Percentiles rank a stretch among this genome's conserved stretches.
phyloP scores from a whole-genome alignment of 441 rosid species.

The Brassica balearica region DNA sequence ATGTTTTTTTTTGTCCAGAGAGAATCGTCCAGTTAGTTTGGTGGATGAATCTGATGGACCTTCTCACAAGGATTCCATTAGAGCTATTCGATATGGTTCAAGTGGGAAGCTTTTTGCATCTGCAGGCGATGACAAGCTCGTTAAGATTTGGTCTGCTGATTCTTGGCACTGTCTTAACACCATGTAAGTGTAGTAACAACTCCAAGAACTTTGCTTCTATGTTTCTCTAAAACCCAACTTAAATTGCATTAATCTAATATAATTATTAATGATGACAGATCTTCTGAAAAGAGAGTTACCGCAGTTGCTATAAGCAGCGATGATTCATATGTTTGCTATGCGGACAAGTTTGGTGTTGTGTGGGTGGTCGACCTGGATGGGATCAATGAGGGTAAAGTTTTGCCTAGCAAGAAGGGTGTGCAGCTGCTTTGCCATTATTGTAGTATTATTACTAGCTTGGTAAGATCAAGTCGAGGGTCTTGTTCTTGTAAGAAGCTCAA shows the following conservation, averaged over 20 bases:
- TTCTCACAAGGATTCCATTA: constrained; percentile 69
- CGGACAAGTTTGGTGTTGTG: constrained; percentile 96
- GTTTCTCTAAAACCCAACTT: background rate
- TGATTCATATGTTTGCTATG: constrained; percentile 73
- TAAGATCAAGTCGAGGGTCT: constrained; percentile 39
- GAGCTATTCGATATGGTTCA: constrained; percentile 75
- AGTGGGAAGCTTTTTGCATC: constrained; percentile 78
- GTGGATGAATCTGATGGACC: constrained; percentile 65
- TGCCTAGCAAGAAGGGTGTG: constrained; percentile 59
- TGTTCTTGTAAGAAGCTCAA: background rate
- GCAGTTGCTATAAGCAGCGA: constrained; percentile 78
- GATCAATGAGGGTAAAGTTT: constrained; percentile 47
- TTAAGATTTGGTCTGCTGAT: constrained; percentile 80
- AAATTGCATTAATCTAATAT: background rate
- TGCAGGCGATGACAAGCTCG: constrained; percentile 87
- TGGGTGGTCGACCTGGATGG: constrained; percentile 75
- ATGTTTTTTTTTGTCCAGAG: constrained; percentile 44
- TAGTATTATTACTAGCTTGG: constrained; percentile 93
- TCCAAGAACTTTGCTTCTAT: background rate
- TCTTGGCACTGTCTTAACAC: constrained; percentile 72
- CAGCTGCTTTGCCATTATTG: constrained; percentile 89
- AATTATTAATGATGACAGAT: constrained; percentile 47
- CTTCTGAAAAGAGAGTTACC: constrained; percentile 87
- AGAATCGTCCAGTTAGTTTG: constrained; percentile 54
- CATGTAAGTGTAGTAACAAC: constrained; percentile 51